These are phyloP conservation scores for Chlamydomonas sp. DNA, from an alignment of 139 green algal genomes.

Conservation along the genomic window DNA sequence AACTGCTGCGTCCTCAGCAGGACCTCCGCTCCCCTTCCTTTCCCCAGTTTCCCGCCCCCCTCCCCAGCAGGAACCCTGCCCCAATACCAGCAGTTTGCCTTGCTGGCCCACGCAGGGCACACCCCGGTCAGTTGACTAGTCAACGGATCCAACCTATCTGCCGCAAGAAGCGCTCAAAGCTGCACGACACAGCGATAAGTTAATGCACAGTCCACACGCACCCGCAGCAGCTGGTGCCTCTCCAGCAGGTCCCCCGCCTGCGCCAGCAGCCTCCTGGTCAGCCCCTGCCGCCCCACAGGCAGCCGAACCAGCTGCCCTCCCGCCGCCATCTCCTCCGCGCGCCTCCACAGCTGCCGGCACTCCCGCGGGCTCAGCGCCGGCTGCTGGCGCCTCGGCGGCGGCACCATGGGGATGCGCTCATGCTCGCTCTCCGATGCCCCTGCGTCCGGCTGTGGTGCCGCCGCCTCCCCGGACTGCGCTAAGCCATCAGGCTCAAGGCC, in stretches of 20 bases:
- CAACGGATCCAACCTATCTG: too few species aligned
- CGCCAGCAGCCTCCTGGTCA: conserved; percentile 12
- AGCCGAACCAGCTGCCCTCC: conserved; percentile 19
- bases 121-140: too few species aligned
- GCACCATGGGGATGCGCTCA: conserved; percentile 27
- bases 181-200: too few species aligned
- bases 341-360: conserved; percentile 3
- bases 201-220: background rate
- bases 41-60: too few species aligned
- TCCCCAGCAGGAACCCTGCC: too few species aligned
- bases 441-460: background rate
- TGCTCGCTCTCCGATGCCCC: background rate
- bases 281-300: background rate
- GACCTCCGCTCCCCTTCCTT: too few species aligned
- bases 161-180: too few species aligned
- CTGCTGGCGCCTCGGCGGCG: background rate
- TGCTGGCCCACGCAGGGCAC: too few species aligned
- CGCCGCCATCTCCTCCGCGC: conserved; percentile 14
- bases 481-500: background rate
- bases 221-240: conserved; percentile 21
- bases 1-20: too few species aligned
- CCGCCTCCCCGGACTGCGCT: background rate
- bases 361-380: background rate
- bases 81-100: too few species aligned
- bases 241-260: conserved; percentile 25